phyloP scores from a whole-genome alignment of 2,329 filamentous ascomycete species.

The Pyrenophora teres region DNA sequence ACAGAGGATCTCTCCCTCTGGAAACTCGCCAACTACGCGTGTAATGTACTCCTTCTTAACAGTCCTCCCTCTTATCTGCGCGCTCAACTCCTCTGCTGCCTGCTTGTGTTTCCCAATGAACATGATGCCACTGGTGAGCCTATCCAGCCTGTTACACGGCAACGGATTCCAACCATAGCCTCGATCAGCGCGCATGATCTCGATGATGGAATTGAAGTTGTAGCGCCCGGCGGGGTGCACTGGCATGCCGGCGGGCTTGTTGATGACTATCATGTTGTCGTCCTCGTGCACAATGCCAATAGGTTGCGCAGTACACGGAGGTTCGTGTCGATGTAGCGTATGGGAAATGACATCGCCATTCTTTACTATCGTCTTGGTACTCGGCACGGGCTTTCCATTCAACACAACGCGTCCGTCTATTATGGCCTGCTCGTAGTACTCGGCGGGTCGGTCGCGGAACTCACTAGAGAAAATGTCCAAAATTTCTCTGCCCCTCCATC shows the following conservation, averaged over 20 bases:
- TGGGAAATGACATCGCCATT: slow-evolving; percentile 94
- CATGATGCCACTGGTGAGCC: slow-evolving; percentile 95
- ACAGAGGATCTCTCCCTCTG: slow-evolving; percentile 87
- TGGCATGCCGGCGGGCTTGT: slow-evolving; percentile 93
- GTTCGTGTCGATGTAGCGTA: slow-evolving; percentile 93
- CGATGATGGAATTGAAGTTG: slow-evolving; percentile 90
- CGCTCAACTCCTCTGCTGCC: slow-evolving; percentile 76
- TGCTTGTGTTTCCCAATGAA: slow-evolving; percentile 88
- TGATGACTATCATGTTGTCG: slow-evolving; percentile 90
- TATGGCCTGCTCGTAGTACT: slow-evolving; percentile 86
- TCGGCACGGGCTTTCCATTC: slow-evolving; percentile 72
- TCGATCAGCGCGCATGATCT: slow-evolving; percentile 85
- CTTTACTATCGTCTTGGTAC: slow-evolving; percentile 71
- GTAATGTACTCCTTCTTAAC: slow-evolving; percentile 96
- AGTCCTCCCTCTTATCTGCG: slow-evolving; percentile 76
- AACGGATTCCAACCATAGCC: slow-evolving; percentile 63
- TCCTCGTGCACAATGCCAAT: slow-evolving; percentile 89
- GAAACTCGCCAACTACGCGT: slow-evolving; percentile 87
- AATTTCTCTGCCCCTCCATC: slow-evolving; percentile 82
- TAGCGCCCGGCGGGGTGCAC: slow-evolving; percentile 96
- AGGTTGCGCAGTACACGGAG: slow-evolving; percentile 80
- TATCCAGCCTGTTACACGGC: slow-evolving; percentile 90
- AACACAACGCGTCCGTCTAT: slow-evolving; percentile 76
- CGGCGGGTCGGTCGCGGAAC: slow-evolving; percentile 82
- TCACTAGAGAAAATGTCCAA: slow-evolving; percentile 89